phyloP scores from a whole-genome alignment of 2,329 filamentous ascomycete genomes.

The Phyllachora maydis region DNA sequence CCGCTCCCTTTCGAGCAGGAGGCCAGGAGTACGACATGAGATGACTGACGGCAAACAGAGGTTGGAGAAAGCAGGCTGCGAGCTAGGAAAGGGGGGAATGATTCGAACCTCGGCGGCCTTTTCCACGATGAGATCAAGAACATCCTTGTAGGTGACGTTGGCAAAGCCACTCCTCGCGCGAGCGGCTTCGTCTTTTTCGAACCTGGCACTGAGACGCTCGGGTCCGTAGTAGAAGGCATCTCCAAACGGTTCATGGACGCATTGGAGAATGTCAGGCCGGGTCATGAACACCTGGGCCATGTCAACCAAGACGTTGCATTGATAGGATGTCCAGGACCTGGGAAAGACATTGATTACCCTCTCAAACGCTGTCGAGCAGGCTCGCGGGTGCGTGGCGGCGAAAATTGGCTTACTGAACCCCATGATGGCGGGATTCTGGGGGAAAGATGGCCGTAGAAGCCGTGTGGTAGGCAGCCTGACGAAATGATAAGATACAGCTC shows the following conservation, averaged over 20 bases:
- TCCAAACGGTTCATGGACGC: constrained; percentile 88
- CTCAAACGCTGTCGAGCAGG: constrained; percentile 95
- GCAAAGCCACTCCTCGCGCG: constrained; percentile 43
- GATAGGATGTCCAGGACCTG: too few species aligned
- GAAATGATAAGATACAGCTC: too few species aligned
- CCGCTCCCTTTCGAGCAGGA: too few species aligned
- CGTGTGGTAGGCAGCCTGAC: too few species aligned
- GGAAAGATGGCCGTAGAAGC: too few species aligned
- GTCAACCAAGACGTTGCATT: constrained; percentile 5
- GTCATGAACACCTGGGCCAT: constrained; percentile 78
- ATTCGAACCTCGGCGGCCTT: constrained; percentile 50
- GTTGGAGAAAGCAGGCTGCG: constrained; percentile 7
- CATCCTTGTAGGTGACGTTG: constrained; percentile 51
- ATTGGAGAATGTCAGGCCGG: constrained; percentile 57
- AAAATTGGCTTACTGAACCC: constrained; percentile 72
- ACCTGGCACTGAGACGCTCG: constrained; percentile 65
- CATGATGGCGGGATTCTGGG: too few species aligned
- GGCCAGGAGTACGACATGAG: too few species aligned
- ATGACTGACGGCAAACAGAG: constrained; percentile 2
- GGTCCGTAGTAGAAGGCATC: constrained; percentile 94
- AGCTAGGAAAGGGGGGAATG: constrained; percentile 4
- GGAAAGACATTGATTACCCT: too few species aligned
- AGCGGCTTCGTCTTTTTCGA: constrained; percentile 40
- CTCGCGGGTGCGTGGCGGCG: constrained; percentile 79
- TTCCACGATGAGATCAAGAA: constrained; percentile 52